Evolutionary conservation across 495 filamentous ascomycete species (phyloP).

Genomic region (Hypoxylon cercidicola): DNA sequence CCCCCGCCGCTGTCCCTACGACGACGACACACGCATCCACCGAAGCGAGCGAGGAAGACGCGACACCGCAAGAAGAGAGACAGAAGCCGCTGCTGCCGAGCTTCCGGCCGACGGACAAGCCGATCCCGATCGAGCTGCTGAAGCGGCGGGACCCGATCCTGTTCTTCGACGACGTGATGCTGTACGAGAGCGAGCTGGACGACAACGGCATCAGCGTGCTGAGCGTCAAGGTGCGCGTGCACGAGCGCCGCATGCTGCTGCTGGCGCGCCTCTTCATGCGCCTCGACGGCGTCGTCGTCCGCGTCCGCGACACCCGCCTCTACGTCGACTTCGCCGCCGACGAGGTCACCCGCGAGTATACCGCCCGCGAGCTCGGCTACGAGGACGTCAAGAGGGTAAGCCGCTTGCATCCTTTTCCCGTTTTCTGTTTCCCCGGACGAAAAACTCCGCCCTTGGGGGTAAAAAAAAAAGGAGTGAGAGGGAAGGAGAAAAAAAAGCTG

Average conservation of each 20-base stretch:
- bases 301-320: constrained; percentile 88
- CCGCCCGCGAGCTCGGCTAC: constrained; percentile 81
- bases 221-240: constrained; percentile 89
- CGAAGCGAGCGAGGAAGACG: background rate
- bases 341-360: constrained; percentile 89
- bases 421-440: background rate
- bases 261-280: constrained; percentile 92
- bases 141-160: constrained; percentile 86
- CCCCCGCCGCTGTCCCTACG: background rate
- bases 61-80: background rate
- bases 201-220: constrained; percentile 94
- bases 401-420: too few species aligned
- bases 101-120: constrained; percentile 63
- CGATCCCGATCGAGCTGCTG: constrained; percentile 85
- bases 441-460: background rate
- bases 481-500: too few species aligned
- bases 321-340: constrained; percentile 89
- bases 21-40: background rate
- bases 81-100: constrained; percentile 31
- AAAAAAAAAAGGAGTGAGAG: background rate
- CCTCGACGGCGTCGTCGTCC: constrained; percentile 85
- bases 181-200: constrained; percentile 97
- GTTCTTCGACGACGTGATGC: constrained; percentile 92
- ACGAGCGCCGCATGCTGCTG: constrained; percentile 85
- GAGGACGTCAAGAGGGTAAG: constrained; percentile 78